Evolutionary conservation across 176 grass and related monocot genomes (phyloP), one percentile per base, ranked within the genome.

Genomic region (Luzula sylvatica): DNA sequence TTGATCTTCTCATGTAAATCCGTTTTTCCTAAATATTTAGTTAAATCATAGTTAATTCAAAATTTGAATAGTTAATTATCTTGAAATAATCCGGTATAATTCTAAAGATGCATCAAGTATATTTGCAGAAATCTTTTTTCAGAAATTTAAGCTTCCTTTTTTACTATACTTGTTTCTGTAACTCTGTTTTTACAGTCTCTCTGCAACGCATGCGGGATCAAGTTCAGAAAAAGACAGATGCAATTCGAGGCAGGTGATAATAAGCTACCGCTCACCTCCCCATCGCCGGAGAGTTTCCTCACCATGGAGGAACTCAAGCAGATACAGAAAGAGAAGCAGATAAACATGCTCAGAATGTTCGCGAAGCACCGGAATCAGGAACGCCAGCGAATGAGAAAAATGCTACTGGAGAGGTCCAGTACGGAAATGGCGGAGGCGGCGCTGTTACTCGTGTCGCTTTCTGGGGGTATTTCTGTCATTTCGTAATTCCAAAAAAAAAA

Each of bases 201-300:
- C 20, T 79, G 75, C 61, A 79, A 79, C 38, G 75, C 75, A 54
- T 79, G 75, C 51, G 75, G 75, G 14, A 79, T 79, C 46, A 72
- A 52, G 7, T 79, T 66, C 61, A 72, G 75, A 53, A 79, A 72
- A 35, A 67, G 38, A 44, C 70, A 39, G 32, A 42, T 20, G 22
- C 41, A 46, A 38, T 42, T 18, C 1, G 48, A 19, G 19, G 48
- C 12, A 8, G 21, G 63, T 26, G 17, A 22, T 4, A 17, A 19
- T 12, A 51, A 27, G n/a, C 38, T 52, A 12, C 9, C 48, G 7
- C 16, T 53, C 48, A 17, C 29, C 48, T 32, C 43, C 20, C n/a
- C 42, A 15, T 32, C 58, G 0, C 30, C 30, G 7, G 15, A 29
- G 2, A 28, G 19, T 18, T 23, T 63, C 1, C 42, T 63, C 14